A percentile compares a stretch with the other conserved stretches of the same genome.
Evolutionary conservation across 495 filamentous ascomycete genomes (phyloP).

Genomic region (Cercophora scortea): DNA sequence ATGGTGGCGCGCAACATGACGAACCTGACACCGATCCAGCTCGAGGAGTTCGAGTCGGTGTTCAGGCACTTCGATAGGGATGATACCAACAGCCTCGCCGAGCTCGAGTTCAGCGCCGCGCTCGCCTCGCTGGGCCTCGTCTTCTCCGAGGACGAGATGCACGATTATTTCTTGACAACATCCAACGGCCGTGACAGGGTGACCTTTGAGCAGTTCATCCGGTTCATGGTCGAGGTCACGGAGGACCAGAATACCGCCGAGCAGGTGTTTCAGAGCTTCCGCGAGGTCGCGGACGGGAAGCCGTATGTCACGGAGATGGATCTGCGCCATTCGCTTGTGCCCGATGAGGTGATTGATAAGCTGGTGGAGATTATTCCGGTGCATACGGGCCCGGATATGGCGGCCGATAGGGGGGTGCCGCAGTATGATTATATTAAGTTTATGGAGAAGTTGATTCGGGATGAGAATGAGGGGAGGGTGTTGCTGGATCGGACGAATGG

Average conservation of each 20-base stretch:
- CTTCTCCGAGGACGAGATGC: constrained; percentile 95
- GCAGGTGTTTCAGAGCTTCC: constrained; percentile 95
- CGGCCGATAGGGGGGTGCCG: constrained; percentile 64
- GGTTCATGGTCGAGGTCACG: constrained; percentile 97
- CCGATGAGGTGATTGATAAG: constrained; percentile 91
- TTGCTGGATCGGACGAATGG: not conserved
- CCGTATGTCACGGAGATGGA: constrained; percentile 98
- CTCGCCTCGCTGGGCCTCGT: constrained; percentile 88
- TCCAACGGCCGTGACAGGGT: constrained; percentile 66
- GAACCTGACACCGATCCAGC: constrained; percentile 92
- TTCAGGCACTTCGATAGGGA: constrained; percentile 98
- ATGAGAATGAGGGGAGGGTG: constrained; percentile 3
- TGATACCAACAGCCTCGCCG: constrained; percentile 77
- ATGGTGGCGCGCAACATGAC: constrained; percentile 96
- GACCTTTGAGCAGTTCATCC: constrained; percentile 97
- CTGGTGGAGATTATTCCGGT: constrained; percentile 76
- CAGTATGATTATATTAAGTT: constrained; percentile 92
- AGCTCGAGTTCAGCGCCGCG: constrained; percentile 92
- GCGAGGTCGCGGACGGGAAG: constrained; percentile 95
- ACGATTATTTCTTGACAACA: constrained; percentile 78
- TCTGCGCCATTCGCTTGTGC: constrained; percentile 85
- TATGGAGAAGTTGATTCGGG: constrained; percentile 68
- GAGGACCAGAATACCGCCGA: constrained; percentile 98
- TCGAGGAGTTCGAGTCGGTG: constrained; percentile 96
- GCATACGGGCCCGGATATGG: constrained; percentile 70